A percentile compares a stretch with the other conserved stretches of the same genome.
phyloP scores from a whole-genome alignment of 768 basidiomycete genomes.

The Tulasnella sp. region DNA sequence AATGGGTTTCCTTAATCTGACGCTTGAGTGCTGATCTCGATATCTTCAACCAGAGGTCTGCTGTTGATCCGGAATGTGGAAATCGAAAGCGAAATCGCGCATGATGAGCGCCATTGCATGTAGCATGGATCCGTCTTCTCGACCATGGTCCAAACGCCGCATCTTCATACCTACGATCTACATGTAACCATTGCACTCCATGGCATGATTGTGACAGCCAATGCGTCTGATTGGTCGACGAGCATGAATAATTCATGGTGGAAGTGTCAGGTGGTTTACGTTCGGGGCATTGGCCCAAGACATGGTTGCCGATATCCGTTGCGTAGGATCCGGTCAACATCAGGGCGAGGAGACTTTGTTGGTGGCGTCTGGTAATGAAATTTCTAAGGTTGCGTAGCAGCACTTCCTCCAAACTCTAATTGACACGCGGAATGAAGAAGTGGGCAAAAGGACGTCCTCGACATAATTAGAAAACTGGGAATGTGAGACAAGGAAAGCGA shows the following conservation, averaged over 20 bases:
- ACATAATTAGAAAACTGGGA: neutral
- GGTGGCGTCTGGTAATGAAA: neutral
- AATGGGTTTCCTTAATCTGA: neutral
- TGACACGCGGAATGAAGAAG: neutral
- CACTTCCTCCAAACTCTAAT: neutral
- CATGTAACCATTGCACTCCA: neutral
- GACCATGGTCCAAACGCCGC: neutral
- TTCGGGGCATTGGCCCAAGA: neutral
- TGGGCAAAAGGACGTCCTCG: neutral
- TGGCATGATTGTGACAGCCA: neutral
- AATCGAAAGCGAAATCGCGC: neutral
- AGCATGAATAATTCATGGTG: too few species aligned
- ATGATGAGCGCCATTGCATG: neutral
- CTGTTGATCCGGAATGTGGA: neutral
- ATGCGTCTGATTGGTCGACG: too few species aligned
- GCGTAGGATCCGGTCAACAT: neutral
- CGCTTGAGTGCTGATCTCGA: neutral
- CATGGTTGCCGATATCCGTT: neutral
- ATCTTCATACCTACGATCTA: neutral
- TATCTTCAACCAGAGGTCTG: neutral
- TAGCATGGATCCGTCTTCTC: neutral
- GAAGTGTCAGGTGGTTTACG: neutral
- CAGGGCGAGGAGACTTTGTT: neutral
- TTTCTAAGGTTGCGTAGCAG: neutral
- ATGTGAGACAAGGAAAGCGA: neutral